Evolutionary conservation across 75 land plant species (phyloP), one percentile per base, ranked within the genome.

Genomic region (Ceratopteris richardii): DNA sequence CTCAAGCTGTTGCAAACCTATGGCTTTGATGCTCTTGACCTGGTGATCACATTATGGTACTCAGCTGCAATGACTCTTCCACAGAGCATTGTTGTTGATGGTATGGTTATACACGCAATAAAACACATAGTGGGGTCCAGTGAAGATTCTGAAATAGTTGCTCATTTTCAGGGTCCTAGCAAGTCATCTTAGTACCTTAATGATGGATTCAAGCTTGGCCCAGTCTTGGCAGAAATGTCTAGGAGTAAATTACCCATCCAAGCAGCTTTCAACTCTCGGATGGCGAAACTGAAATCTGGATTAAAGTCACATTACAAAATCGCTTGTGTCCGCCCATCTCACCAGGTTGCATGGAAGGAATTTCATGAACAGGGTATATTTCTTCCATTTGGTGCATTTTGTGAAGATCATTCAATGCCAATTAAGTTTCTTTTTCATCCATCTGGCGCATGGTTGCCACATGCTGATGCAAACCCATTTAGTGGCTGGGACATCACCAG

Each of bases 401-500:
- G 12, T 22, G 29, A 11, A 22, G 3, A 2, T 26, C 57, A 55
- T 29, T 25, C 25, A 3, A 7, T 20, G 3, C 29, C 57, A 25
- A 55, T 24, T 26, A 55, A 55, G 24, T 55, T 25, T 17, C 24
- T 55, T 26, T 29, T 55, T n/a, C 57, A 55, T 55, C 57, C 57
- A n/a, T 25, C 25, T 2, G 5, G 25, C 12, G 57, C 25, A n/a
- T 55, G 57, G 57, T 25, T 29, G 4, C 25, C n/a, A 29, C 25
- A 29, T 17, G 57, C 25, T 22, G 22, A 25, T 22, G 57, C 24
- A 25, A 29, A 55, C 29, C 57, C 57, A 25, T 29, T 55, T 2
- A 29, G 29, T 29, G 57, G 57, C 4, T 55, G 57, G 57, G 25
- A 20, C 6, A 11, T 50, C 24, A 20, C 6, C 10, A 24, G 25